These are phyloP conservation scores for Hippophae rhamnoides DNA, from an alignment of 306 rosid species.

Conservation along the genomic window DNA sequence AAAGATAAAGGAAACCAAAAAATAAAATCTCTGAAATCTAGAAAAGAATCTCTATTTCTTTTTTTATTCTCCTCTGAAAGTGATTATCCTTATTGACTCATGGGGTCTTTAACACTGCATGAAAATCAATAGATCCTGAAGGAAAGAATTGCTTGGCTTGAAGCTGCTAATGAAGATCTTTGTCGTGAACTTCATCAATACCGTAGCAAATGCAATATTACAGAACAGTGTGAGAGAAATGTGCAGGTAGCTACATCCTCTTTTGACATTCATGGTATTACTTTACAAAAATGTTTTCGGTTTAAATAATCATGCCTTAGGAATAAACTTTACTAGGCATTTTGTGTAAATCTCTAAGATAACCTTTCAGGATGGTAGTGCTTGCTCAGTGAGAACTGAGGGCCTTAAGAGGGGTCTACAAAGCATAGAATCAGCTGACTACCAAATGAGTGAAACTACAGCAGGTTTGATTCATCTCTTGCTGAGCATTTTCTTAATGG, in stretches of 20 bases:
- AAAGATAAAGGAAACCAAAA: background rate
- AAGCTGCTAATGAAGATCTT: slow-evolving; percentile 96
- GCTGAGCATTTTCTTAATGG: slow-evolving; percentile 1
- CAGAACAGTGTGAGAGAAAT: slow-evolving; percentile 60
- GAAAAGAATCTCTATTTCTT: background rate
- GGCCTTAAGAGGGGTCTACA: slow-evolving; percentile 88
- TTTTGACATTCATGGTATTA: background rate
- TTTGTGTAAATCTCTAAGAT: slow-evolving; percentile 18
- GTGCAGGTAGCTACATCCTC: slow-evolving; percentile 32
- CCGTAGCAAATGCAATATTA: slow-evolving; percentile 63
- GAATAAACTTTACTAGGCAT: slow-evolving; percentile 13
- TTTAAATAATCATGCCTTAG: slow-evolving; percentile 1
- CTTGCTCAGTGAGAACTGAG: slow-evolving; percentile 58
- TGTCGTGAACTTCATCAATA: slow-evolving; percentile 92
- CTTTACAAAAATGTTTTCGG: slow-evolving; percentile 5
- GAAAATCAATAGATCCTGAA: slow-evolving; percentile 58
- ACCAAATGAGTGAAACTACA: slow-evolving; percentile 61
- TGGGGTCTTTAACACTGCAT: too few species aligned
- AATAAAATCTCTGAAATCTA: background rate
- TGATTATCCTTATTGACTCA: too few species aligned
- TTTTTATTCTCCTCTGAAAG: too few species aligned
- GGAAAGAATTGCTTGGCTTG: slow-evolving; percentile 96
- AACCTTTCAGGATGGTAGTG: slow-evolving; percentile 56
- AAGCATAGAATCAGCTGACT: slow-evolving; percentile 50
- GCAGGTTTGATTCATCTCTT: slow-evolving; percentile 43